Base-by-base conservation (phyloP, 2,329 filamentous ascomycete genomes). In the Microsporum ferrugineum region DNA sequence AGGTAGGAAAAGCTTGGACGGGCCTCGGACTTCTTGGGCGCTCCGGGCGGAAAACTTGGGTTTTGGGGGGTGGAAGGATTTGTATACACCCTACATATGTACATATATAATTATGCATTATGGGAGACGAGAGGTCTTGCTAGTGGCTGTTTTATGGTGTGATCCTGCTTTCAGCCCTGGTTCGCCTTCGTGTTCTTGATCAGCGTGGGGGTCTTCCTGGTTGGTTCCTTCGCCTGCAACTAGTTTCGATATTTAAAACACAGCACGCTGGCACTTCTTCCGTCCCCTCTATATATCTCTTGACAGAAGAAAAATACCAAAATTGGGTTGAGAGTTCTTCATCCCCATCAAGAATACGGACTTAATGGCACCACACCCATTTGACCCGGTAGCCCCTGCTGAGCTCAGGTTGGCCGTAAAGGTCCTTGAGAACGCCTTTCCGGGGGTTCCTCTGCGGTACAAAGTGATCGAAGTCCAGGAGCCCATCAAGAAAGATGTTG, bases 401-500 rank as follows among this genome's bases (percentile, higher is more conserved):
- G 74, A 76, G 61, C 75, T 76, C 62, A 69, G 70, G 62, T 62
- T 76, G 60, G 73, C 72, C n/a, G 73, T 72, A 17, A 71, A 71
- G 60, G 65, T 76, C 61, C 65, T 76, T 33, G 65, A 74, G 66
- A 66, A 69, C 1, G 66, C 72, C 27, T 75, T 75, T 57, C 72
- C 73, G 1, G 70, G 69, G 1, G 68, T 72, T 4, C 62, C 67
- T 31, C 64, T 78, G 34, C 72, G 76, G 4, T 85, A 84, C 78
- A 89, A 89, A 74, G 82, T 81, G 66, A 80, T 89, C 58, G 88
- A 83, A 27, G 76, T 88, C 2, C 79, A 85, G 58, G 84, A 88
- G 67, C 85, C 85, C 2, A 76, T 78, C 43, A 88, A 88, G 76
- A 74, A 74, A 41, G 77, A 82, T 65, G 77, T 79, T 63, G 69